Percentiles rank a stretch among this genome's conserved stretches.
phyloP scores from a whole-genome alignment of 306 rosid genomes.

The Abrus pulchellus region DNA sequence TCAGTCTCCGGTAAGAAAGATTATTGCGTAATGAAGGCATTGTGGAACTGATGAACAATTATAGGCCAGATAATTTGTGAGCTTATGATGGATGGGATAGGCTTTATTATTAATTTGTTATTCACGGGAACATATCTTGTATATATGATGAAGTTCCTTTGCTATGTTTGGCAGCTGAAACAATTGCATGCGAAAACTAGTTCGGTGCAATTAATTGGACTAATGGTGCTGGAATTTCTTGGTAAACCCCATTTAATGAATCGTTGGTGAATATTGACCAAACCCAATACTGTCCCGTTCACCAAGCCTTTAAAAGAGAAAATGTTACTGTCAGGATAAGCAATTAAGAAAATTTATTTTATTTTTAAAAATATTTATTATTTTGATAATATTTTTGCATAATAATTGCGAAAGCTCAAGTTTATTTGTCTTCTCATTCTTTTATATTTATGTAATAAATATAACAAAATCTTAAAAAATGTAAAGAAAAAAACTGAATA shows the following conservation, averaged over 20 bases:
- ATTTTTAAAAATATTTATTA: too few relatives aligned
- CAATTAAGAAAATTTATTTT: too few relatives aligned
- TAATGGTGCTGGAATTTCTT: conserved; percentile 48
- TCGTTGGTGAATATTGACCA: neutral
- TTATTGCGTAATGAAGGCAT: conserved; percentile 44
- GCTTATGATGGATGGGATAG: neutral
- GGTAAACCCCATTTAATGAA: conserved; percentile 44
- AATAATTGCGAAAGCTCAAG: too few relatives aligned
- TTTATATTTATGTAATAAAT: too few relatives aligned
- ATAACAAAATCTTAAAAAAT: too few relatives aligned
- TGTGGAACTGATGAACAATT: neutral
- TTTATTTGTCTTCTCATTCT: too few relatives aligned
- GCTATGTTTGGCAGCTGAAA: neutral
- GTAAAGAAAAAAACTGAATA: too few relatives aligned
- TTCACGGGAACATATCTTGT: conserved; percentile 1
- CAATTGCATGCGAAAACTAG: conserved; percentile 31
- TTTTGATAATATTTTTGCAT: too few relatives aligned
- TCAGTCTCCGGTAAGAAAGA: conserved; percentile 51
- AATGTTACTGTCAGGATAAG: too few relatives aligned
- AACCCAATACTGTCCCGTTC: too few relatives aligned
- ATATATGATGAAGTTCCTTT: neutral
- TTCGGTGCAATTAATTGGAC: conserved; percentile 39
- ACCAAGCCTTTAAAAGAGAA: too few relatives aligned
- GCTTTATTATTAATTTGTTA: neutral
- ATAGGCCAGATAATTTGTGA: neutral